These are phyloP conservation scores for Ceratocystiopsis minuta DNA, from an alignment of 2,329 filamentous ascomycete species.

Conservation along the genomic window DNA sequence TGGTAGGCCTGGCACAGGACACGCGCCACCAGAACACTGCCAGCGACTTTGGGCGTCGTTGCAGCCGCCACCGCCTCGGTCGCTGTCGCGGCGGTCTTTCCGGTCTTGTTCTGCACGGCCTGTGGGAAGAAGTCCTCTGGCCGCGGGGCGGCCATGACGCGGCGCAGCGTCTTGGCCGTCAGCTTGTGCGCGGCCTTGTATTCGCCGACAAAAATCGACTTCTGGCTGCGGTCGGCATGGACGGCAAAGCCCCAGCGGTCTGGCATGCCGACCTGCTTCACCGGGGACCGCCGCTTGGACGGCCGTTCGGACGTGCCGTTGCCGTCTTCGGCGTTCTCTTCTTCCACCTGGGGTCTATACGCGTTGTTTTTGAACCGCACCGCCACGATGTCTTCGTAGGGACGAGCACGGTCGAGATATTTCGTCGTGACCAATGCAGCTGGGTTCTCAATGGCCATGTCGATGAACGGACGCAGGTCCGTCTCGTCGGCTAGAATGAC, in stretches of 20 bases:
- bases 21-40: not conserved
- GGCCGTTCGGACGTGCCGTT: not conserved
- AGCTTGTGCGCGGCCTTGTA: constrained; percentile 3
- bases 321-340: not conserved
- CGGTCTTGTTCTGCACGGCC: not conserved
- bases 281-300: not conserved
- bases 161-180: not conserved
- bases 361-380: constrained; percentile 2
- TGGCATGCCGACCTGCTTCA: not conserved
- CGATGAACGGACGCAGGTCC: constrained; percentile 3
- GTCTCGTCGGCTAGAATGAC: not conserved
- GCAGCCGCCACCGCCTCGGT: not conserved
- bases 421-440: not conserved
- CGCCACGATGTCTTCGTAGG: too few relatives aligned
- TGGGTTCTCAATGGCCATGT: constrained; percentile 3
- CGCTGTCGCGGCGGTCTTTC: too few relatives aligned
- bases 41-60: too few relatives aligned
- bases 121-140: constrained; percentile 4
- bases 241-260: constrained; percentile 1
- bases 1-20: constrained; percentile 5
- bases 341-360: not conserved
- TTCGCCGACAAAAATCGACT: constrained; percentile 2
- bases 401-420: not conserved
- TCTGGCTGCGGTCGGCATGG: not conserved
- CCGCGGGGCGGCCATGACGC: not conserved